Evolutionary conservation across 1,139 yeast species (phyloP), one percentile per base, ranked within the genome.

Genomic region (Pichia sorboxylosa): DNA sequence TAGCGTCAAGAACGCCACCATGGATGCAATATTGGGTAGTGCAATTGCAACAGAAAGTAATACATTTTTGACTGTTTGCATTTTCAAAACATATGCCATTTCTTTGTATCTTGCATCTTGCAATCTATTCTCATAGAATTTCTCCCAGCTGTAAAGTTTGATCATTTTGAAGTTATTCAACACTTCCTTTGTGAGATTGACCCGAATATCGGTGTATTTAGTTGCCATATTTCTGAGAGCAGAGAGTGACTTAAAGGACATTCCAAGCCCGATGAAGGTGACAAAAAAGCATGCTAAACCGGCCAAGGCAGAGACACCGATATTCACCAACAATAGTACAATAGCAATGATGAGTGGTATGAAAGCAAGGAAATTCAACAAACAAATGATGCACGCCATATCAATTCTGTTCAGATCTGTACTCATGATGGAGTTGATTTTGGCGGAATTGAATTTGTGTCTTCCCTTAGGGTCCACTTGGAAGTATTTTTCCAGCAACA

Each of bases 321-420:
- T 64, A 44, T 80, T 79, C 38, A 68, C 63, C 32, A 80, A 59
- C 35, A 84, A 65, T 24, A 83, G 58, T 2, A 70, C 84, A 37
- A 82, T 63, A 33, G 73, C 63, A 34, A 74, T 63, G 13, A 57
- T 61, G 14, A 75, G 57, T 1, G 79, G 68, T 11, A 73, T 59
- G 0, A 84, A 79, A 27, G 27, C 31, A 2, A 17, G n/a, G 4
- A 34, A 7, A 13, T 24, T 17, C 48, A 79, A 71, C 5, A 73
- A 62, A 39, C 76, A 24, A 76, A 69, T 37, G 6, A 77, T 71
- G 28, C 74, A 49, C 6, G 87, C 85, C 49, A 79, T 68, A 48
- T 82, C 93, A 25, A 82, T 64, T 49, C 94, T 68, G 25, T 82
- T 68, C 35, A 83, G 63, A 51, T 83, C 94, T 0, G 92, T 76